Evolutionary conservation across 2,329 filamentous ascomycete species (phyloP), one percentile per base, ranked within the genome.

Genomic region (Basipetospora chlamydospora): DNA sequence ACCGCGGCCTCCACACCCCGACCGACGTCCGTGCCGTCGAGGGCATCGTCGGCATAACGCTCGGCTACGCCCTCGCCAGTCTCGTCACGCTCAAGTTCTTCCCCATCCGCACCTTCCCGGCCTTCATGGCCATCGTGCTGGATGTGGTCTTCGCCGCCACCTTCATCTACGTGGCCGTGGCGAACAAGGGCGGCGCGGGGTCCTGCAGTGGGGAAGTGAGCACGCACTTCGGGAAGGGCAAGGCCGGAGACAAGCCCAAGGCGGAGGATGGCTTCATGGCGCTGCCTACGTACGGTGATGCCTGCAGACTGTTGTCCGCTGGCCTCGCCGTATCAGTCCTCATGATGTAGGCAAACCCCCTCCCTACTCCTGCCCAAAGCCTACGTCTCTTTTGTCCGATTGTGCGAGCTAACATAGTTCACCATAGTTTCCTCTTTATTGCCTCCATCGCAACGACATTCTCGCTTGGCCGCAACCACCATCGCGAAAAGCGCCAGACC

Each of bases 121-220:
- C 81, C 3, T 66, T 78, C 49, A 44, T 90, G 37, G 81, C 73
- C 43, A 73, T 93, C 43, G 42, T 87, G 17, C 64, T 95, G 33
- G 84, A 95, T 50, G 48, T 90, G 37, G 70, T 70, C 48, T 93
- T 94, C 56, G 60, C 74, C 36, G 83, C 70, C 28, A 74, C 66
- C 40, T 90, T 90, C 63, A 72, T 92, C 50, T 92, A 86, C 50
- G 72, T 95, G 41, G 84, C 86, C 1, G 64, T 78, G 33, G 66
- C 83, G 43, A 87, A 82, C 41, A 70, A 80, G 26, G 59, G 71
- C 39, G 86, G 86, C 26, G 72, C 73, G 1, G 57, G 67, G 42
- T 69, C 59, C 34, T 95, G 87, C 62, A 51, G 42, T 12, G 64
- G 59, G 11, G 59, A 60, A 12, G 66, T 86, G 41, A 61, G 67